Conservation (phyloP, 108 stramenopile species). For the Epithemia pelagica region DNA sequence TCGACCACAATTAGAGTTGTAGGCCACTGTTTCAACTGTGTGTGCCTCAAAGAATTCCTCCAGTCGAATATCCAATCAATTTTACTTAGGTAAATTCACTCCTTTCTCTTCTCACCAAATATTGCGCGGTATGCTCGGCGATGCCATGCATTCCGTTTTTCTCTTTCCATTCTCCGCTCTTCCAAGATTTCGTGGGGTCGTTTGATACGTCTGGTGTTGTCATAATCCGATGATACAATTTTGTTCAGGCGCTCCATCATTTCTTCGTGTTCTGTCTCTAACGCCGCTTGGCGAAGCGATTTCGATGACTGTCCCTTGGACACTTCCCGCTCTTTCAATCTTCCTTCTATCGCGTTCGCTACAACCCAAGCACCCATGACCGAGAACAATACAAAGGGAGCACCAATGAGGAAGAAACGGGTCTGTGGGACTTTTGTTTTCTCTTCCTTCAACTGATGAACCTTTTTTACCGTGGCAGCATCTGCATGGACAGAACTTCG, state of each 20-base stretch:
- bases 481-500: not conserved
- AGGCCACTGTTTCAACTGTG: not conserved
- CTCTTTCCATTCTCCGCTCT: slow-evolving; percentile 65
- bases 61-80: too few relatives aligned
- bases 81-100: not conserved
- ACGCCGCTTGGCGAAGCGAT: slow-evolving; percentile 68
- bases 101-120: not conserved
- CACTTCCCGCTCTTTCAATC: slow-evolving; percentile 70
- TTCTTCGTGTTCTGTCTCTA: slow-evolving; percentile 76
- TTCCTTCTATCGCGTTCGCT: slow-evolving; percentile 75
- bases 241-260: slow-evolving; percentile 84
- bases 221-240: slow-evolving; percentile 59
- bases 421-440: slow-evolving; percentile 1
- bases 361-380: slow-evolving; percentile 72
- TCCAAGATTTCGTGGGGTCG: slow-evolving; percentile 83
- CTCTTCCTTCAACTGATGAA: not conserved
- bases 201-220: slow-evolving; percentile 86
- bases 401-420: slow-evolving; percentile 33
- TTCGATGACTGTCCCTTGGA: slow-evolving; percentile 66
- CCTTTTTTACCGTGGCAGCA: not conserved
- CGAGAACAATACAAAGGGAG: slow-evolving; percentile 76
- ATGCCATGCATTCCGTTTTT: slow-evolving; percentile 76
- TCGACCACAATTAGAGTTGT: slow-evolving; percentile 12
- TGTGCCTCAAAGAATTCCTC: too few relatives aligned
- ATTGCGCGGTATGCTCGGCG: slow-evolving; percentile 21